These are phyloP conservation scores for Linnemannia zychae DNA, from an alignment of 192 early-diverging fungal genomes.

Conservation along the genomic window DNA sequence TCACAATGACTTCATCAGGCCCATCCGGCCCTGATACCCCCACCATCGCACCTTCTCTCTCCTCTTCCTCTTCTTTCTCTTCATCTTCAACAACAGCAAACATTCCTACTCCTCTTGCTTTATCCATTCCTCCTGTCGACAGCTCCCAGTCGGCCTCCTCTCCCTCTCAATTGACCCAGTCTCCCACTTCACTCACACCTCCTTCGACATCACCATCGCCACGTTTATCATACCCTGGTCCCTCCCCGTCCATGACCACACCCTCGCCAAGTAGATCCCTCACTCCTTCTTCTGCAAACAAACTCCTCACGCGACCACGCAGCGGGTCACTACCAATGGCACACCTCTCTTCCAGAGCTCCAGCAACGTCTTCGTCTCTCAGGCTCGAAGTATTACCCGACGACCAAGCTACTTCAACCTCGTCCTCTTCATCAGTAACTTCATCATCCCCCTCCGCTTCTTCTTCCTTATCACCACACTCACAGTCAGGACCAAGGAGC, in stretches of 20 bases:
- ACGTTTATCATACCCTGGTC: neutral
- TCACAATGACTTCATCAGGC: constrained; percentile 34
- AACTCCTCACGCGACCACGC: constrained; percentile 40
- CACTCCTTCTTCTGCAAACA: constrained; percentile 1
- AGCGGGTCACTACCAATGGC: constrained; percentile 52
- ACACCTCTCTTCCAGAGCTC: constrained; percentile 14
- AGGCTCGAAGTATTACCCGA: constrained; percentile 44
- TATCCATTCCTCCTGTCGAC: neutral
- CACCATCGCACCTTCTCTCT: neutral
- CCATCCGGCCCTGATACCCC: neutral
- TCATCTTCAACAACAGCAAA: neutral
- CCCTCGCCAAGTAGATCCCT: constrained; percentile 15
- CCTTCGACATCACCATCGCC: neutral
- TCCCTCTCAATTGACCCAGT: constrained; percentile 5
- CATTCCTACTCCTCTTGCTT: neutral
- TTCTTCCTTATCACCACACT: constrained; percentile 6
- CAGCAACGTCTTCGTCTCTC: constrained; percentile 25
- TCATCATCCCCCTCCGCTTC: constrained; percentile 6
- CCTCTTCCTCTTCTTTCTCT: constrained; percentile 13
- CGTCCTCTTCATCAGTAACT: constrained; percentile 5
- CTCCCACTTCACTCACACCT: neutral
- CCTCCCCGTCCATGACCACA: constrained; percentile 14
- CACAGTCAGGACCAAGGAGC: constrained; percentile 14
- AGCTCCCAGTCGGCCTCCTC: neutral
- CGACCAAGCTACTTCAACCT: constrained; percentile 15